Evolutionary conservation across 805 yeast species (phyloP).

Genomic region (Ogataea methylovora): DNA sequence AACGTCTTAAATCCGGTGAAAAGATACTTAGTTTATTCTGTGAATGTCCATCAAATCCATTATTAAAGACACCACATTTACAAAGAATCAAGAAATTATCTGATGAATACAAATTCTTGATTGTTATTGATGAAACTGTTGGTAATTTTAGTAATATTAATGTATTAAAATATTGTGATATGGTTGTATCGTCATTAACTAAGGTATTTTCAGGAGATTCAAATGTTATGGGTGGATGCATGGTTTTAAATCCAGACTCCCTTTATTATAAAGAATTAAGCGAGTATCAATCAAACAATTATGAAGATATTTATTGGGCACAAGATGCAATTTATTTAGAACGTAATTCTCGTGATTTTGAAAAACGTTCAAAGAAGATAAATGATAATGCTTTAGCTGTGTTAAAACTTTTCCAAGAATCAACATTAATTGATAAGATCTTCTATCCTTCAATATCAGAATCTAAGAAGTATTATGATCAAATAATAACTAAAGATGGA

Average conservation of each 20-base stretch:
- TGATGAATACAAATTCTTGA: slow-evolving; percentile 61
- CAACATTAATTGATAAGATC: slow-evolving; percentile 51
- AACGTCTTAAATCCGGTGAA: slow-evolving; percentile 51
- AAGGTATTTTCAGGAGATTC: slow-evolving; percentile 93
- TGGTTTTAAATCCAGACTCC: slow-evolving; percentile 68
- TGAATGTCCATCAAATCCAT: slow-evolving; percentile 95
- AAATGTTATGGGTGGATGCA: slow-evolving; percentile 90
- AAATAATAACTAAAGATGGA: slow-evolving; percentile 55
- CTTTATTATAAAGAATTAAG: slow-evolving; percentile 42
- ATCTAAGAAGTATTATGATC: slow-evolving; percentile 62
- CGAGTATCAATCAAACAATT: slow-evolving; percentile 40
- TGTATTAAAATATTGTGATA: slow-evolving; percentile 76
- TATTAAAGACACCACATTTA: slow-evolving; percentile 78
- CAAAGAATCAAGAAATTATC: slow-evolving; percentile 56
- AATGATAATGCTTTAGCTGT: slow-evolving; percentile 50
- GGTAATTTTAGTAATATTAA: slow-evolving; percentile 86
- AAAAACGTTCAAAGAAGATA: slow-evolving; percentile 47
- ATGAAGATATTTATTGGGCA: slow-evolving; percentile 79
- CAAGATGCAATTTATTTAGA: slow-evolving; percentile 92
- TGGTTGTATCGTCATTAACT: slow-evolving; percentile 80
- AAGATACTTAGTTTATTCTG: slow-evolving; percentile 74
- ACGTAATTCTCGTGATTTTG: slow-evolving; percentile 88
- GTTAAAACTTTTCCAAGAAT: slow-evolving; percentile 41
- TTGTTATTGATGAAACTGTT: slow-evolving; percentile 90
- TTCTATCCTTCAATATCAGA: slow-evolving; percentile 61